Conservation (phyloP, 176 grass and related monocot species). For the Oryza nivara region DNA sequence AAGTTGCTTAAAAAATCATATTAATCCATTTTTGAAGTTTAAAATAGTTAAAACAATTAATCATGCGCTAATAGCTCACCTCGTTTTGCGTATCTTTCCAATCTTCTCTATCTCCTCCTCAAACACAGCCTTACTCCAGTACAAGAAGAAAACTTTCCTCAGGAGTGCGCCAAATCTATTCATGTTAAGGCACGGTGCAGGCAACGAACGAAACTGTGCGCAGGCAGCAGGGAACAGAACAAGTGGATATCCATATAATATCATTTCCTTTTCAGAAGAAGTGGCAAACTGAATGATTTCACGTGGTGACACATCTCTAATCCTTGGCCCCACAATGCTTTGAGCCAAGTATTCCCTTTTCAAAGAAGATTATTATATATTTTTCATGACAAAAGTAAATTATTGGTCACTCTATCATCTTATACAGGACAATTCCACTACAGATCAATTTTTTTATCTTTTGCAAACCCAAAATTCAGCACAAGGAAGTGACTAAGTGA, state of each 20-base stretch:
- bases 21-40: too few species aligned
- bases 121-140: too few species aligned
- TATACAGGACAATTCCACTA: neutral
- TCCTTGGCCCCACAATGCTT: neutral
- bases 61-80: too few species aligned
- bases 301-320: neutral
- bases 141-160: neutral
- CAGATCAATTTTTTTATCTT: neutral
- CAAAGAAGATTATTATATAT: neutral
- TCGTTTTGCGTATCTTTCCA: too few species aligned
- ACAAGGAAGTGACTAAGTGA: neutral
- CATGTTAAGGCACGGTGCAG: neutral
- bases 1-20: too few species aligned
- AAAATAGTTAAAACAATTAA: too few species aligned
- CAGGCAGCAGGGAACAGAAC: neutral
- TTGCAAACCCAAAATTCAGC: neutral
- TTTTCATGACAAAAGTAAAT: neutral
- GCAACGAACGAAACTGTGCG: too few species aligned
- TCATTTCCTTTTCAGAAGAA: neutral
- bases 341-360: neutral
- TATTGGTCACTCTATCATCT: neutral
- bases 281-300: constrained; percentile 5
- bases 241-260: neutral
- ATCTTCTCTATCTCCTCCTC: too few species aligned
- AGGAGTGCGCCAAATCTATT: too few species aligned